Evolutionary conservation across 78 protist genomes (phyloP), one percentile per base, ranked within the genome.

Genomic region (Emiliania huxleyi): DNA sequence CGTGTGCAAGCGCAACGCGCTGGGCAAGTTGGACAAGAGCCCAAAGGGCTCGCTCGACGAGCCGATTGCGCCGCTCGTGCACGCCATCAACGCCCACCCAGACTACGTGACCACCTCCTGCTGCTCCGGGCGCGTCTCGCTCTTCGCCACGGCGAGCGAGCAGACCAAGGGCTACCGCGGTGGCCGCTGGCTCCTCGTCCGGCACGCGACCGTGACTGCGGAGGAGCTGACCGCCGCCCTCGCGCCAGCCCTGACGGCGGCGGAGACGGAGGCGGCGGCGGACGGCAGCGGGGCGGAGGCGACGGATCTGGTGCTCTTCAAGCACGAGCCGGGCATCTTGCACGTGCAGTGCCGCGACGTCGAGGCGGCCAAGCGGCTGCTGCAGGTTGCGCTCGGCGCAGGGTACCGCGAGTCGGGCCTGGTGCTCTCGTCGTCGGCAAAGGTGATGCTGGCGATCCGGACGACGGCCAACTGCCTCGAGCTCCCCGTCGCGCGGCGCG

Each of bases 21-120:
- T n/a, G n/a, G n/a, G n/a, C n/a, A n/a, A n/a, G n/a, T n/a, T n/a
- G n/a, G 87, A 79, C 87, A 79, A 79, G 49, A 11, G 29, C n/a
- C 87, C 87, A 40, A 79, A 79, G 87, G 87, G 87, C 37, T 79
- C 87, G 87, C 87, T 79, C 33, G 87, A 79, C 49, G 37, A 0
- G 45, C 87, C 87, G 3, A 79, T 79, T 15, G 87, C 48, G 15
- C 37, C 25, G 21, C 87, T 79, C 21, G 87, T 79, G 37, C 52
- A 79, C 35, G 52, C 33, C 19, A 22, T 79, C 33, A 79, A 79
- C 49, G 55, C 55, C 11, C 87, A 79, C 52, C 19, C 0, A 8
- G 87, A 79, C 35, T 79, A 22, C 35, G 48, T 40, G 19, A 43
- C 87, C 18, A 79, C 87, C 11, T 43, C 52, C 18, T 79, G 26